Percentiles rank a stretch among this genome's conserved stretches.
phyloP scores from a whole-genome alignment of 495 filamentous ascomycete species.

The Physcia stellaris region DNA sequence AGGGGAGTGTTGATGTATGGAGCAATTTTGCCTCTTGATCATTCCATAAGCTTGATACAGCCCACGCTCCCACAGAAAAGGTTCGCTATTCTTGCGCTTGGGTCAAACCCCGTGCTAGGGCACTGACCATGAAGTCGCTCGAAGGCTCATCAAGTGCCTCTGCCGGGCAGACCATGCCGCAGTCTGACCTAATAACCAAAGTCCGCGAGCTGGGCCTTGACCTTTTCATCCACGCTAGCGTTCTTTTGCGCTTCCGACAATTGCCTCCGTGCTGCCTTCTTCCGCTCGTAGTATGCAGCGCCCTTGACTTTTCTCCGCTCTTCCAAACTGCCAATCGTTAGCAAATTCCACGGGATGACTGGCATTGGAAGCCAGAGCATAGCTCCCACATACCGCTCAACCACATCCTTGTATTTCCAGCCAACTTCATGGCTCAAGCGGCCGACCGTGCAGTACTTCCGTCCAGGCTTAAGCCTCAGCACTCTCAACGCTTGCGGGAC shows the following conservation, averaged over 20 bases:
- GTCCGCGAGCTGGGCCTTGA: conserved; percentile 54
- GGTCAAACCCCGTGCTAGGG: not conserved
- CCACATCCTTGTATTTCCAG: conserved; percentile 99
- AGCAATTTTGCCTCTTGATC: no score
- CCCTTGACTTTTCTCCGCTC: conserved; percentile 99
- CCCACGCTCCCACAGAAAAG: no score
- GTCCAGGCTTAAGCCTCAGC: conserved; percentile 87
- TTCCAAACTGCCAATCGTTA: conserved; percentile 92
- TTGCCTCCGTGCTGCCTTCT: conserved; percentile 87
- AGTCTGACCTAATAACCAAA: conserved; percentile 62
- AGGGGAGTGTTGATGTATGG: no score
- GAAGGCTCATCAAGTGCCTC: not conserved
- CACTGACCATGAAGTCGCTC: not conserved
- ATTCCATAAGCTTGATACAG: no score
- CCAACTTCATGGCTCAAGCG: conserved; percentile 96
- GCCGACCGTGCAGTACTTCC: conserved; percentile 99
- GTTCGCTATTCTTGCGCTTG: not conserved
- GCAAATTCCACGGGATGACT: no score
- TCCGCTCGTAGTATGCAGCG: conserved; percentile 97
- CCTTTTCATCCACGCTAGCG: conserved; percentile 68
- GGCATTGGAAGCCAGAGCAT: not conserved
- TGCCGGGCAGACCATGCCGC: not conserved
- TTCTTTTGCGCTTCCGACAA: conserved; percentile 82
- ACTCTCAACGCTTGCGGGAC: conserved; percentile 95
- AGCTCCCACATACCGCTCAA: conserved; percentile 62